Percentiles rank a stretch among this genome's conserved stretches.
Conservation (phyloP, 1,139 yeast genomes). For the Wickerhamomyces sp. region DNA sequence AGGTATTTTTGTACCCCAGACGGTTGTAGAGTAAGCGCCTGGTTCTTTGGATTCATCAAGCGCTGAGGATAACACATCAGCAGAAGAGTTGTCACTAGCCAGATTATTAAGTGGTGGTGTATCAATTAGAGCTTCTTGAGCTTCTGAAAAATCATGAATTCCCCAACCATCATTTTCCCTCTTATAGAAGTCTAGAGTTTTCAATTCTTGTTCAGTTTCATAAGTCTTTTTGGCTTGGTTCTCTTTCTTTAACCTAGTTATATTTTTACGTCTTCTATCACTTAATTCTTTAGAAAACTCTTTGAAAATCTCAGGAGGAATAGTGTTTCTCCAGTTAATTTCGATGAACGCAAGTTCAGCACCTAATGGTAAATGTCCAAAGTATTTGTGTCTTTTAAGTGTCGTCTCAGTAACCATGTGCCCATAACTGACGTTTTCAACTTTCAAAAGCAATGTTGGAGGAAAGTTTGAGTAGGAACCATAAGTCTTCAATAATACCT, state of each 20-base stretch:
- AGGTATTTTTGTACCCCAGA: constrained; percentile 61
- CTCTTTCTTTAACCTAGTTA: constrained; percentile 55
- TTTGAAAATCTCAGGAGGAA: constrained; percentile 49
- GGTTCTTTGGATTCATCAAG: constrained; percentile 10
- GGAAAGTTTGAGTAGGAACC: constrained; percentile 67
- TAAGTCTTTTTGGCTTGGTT: constrained; percentile 61
- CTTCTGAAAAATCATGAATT: constrained; percentile 8
- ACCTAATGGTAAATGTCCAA: constrained; percentile 81
- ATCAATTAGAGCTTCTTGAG: constrained; percentile 7
- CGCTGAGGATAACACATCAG: too few relatives aligned
- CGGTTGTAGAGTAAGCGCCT: constrained; percentile 34
- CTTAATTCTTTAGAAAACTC: constrained; percentile 55
- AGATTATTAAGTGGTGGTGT: constrained; percentile 10
- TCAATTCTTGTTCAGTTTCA: constrained; percentile 55
- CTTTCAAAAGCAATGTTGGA: constrained; percentile 49
- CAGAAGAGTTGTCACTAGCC: too few relatives aligned
- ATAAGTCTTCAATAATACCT: constrained; percentile 61
- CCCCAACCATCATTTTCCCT: constrained; percentile 44
- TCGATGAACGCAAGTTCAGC: constrained; percentile 82
- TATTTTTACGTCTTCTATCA: constrained; percentile 52
- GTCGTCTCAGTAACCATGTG: constrained; percentile 46
- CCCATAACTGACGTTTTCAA: constrained; percentile 70
- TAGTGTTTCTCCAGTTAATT: constrained; percentile 63
- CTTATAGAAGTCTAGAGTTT: constrained; percentile 52
- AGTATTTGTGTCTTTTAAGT: constrained; percentile 62